Evolutionary conservation across 1,284 basidiomycete genomes (phyloP), one percentile per base, ranked within the genome.

Genomic region (Xanthoconium separans): DNA sequence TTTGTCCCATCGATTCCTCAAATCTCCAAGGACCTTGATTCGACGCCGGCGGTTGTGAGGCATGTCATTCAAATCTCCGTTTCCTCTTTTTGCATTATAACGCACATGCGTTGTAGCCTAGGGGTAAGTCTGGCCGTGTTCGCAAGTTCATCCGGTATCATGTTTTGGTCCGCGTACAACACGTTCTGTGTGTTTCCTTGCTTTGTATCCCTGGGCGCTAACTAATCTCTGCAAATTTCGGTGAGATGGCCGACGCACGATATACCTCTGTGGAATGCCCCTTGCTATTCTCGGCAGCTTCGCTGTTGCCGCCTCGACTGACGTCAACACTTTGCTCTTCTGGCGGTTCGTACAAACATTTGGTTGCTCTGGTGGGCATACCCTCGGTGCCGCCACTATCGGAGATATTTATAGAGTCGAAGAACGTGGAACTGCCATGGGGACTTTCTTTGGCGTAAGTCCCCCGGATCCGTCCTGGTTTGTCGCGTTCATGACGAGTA

Each of bases 1-100:
- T 81, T 80, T 59, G 69, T 80, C 12, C 80, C 80, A 0, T 75
- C 74, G 2, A 77, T 82, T 46, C 76, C 76, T 0, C 67, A 75
- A 39, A 74, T 82, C 34, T 67, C 74, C 1, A 56, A 56, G 9
- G 77, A 82, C 41, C 63, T 81, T 22, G 9, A 69, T 47, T 70
- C 76, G 0, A 65, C 76, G 0, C 61, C 68, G 0, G 59, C 72
- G 15, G 60, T 74, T 16, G 72, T 79, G 53, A 75, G 77, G 68
- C 74, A 70, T 50, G 73, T 69, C n/a, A 16, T 31, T 6, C 30
- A 6, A 12, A 6, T 29, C 15, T 20, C 7, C 5, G 12, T 43
- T 12, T 13, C 6, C 4, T 34, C 47, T 20, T 27, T 27, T 27
- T 27, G 6, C 27, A 27, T 27, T 7, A 27, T 27, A 27, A 27